Percentiles rank a stretch among this genome's conserved stretches.
Conservation (phyloP, 1,284 basidiomycete genomes). For the Thecaphora thlaspeos region DNA sequence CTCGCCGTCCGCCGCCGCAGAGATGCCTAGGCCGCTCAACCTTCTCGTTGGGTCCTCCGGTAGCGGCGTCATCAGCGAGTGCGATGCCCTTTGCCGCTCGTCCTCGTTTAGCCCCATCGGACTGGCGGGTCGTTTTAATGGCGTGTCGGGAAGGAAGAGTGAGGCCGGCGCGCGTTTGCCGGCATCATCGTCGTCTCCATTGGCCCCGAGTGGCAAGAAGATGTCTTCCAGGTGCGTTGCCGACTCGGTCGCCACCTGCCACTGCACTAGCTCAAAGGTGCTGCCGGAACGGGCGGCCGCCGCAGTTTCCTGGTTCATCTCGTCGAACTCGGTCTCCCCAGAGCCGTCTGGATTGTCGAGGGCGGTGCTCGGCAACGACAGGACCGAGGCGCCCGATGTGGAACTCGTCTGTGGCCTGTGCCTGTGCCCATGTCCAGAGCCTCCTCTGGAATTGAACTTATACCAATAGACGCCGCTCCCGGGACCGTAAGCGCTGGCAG, state of each 20-base stretch:
- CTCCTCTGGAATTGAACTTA: background rate
- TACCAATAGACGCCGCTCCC: background rate
- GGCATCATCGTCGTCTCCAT: too few species aligned
- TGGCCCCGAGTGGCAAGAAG: constrained; percentile 4
- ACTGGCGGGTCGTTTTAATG: background rate
- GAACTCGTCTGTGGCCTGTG: too few species aligned
- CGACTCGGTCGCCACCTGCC: constrained; percentile 19
- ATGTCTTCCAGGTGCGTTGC: constrained; percentile 17
- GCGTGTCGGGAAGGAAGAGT: background rate
- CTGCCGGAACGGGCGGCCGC: constrained; percentile 10
- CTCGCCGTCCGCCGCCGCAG: too few species aligned
- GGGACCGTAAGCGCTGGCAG: background rate
- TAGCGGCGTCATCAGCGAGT: background rate
- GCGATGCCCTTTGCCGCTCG: too few species aligned
- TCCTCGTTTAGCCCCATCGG: background rate
- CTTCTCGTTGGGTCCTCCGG: too few species aligned
- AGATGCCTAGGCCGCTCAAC: too few species aligned
- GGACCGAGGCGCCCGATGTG: background rate
- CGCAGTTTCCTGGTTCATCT: too few species aligned
- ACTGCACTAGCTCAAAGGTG: constrained; percentile 17
- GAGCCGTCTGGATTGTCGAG: background rate
- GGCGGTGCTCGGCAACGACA: background rate
- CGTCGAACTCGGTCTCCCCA: too few species aligned
- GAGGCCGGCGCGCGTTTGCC: too few species aligned
- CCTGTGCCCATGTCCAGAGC: too few species aligned